Percentiles rank a stretch among this genome's conserved stretches.
These are phyloP conservation scores for Globisporangium heterothallicum DNA, from an alignment of 352 stramenopile species.

Conservation along the genomic window DNA sequence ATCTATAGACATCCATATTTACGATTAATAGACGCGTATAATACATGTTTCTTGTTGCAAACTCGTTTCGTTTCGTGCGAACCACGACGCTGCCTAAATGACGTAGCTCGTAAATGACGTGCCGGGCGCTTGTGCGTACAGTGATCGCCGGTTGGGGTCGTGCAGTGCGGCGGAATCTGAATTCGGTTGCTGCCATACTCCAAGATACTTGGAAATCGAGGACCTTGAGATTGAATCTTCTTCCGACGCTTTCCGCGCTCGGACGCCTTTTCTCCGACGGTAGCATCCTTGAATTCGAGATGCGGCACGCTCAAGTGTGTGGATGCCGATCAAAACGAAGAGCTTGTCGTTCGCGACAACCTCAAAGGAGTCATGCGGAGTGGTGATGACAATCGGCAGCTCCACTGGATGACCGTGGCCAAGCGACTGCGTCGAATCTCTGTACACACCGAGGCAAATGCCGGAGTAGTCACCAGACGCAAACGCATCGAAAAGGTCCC, in stretches of 20 bases:
- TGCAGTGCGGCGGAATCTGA: background rate
- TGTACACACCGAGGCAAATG: constrained; percentile 71
- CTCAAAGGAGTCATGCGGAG: constrained; percentile 41
- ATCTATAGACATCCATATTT: background rate
- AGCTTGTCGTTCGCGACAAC: constrained; percentile 51
- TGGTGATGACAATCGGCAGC: constrained; percentile 75
- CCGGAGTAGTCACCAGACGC: constrained; percentile 51
- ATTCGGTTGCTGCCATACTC: background rate
- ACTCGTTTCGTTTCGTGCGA: background rate
- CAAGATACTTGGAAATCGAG: constrained; percentile 34
- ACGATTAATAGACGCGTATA: constrained; percentile 7
- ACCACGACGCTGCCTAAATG: constrained; percentile 2
- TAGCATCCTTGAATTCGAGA: constrained; percentile 51
- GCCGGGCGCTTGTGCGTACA: constrained; percentile 18
- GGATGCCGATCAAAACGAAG: constrained; percentile 69
- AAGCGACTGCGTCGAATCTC: constrained; percentile 50
- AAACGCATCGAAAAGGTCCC: constrained; percentile 58
- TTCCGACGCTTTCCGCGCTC: background rate
- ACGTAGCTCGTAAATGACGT: constrained; percentile 22
- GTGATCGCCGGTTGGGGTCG: constrained; percentile 11
- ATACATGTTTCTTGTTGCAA: background rate
- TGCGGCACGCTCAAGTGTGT: constrained; percentile 66
- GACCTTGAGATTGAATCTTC: constrained; percentile 8
- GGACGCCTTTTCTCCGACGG: constrained; percentile 6
- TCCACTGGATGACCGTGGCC: constrained; percentile 33